Evolutionary conservation across 2,329 filamentous ascomycete species (phyloP).

Genomic region (Zymoseptoria tritici): DNA sequence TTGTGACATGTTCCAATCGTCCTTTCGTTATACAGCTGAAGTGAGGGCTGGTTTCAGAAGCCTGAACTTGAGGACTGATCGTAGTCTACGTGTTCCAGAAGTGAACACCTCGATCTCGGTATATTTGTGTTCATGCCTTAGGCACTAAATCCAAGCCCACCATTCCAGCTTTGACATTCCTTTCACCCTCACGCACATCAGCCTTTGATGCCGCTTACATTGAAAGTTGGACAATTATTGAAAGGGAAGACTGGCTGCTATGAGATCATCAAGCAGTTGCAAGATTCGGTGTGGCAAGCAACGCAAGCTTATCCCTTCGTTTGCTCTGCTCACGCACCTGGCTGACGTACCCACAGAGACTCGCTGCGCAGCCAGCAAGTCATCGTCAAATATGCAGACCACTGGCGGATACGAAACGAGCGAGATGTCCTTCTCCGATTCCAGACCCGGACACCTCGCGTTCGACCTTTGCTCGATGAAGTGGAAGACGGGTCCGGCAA

Average conservation of each 20-base stretch:
- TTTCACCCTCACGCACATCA: too few species aligned
- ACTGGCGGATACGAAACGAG: constrained; percentile 2
- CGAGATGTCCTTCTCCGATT: constrained; percentile 4
- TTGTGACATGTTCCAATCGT: too few species aligned
- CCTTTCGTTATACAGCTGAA: too few species aligned
- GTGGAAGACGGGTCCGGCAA: neutral
- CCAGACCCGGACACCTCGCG: constrained; percentile 1
- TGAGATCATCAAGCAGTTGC: neutral
- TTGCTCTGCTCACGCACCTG: neutral
- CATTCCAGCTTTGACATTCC: too few species aligned
- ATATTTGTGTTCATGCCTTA: too few species aligned
- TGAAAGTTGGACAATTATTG: constrained; percentile 1
- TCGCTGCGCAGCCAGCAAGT: constrained; percentile 1
- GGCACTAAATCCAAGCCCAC: too few species aligned
- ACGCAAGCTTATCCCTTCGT: neutral
- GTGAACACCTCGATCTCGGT: too few species aligned
- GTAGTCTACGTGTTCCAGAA: too few species aligned
- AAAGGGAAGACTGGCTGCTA: constrained; percentile 4
- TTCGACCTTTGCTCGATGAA: constrained; percentile 7
- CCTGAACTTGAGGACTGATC: too few species aligned
- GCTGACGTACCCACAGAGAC: neutral
- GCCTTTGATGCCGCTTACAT: neutral
- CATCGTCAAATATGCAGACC: constrained; percentile 5
- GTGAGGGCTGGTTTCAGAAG: too few species aligned
- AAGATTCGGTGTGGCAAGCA: constrained; percentile 3